A percentile compares a stretch with the other conserved stretches of the same genome.
Conservation (phyloP, 768 basidiomycete genomes). For the Leccinum arenicola region DNA sequence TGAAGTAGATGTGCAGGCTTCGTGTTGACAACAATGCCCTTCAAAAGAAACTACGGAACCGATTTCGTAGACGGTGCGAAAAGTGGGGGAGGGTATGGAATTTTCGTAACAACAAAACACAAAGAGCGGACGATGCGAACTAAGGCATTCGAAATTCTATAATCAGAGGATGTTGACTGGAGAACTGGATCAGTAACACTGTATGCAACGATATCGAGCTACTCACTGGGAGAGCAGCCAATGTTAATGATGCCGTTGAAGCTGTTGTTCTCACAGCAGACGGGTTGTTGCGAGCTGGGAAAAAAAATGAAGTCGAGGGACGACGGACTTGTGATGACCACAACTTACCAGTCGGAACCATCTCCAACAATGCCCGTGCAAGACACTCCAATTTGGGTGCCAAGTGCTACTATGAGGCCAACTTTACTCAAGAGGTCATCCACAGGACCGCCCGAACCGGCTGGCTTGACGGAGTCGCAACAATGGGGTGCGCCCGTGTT, state of each 20-base stretch:
- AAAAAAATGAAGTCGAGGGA: slow-evolving; percentile 2
- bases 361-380: slow-evolving; percentile 32
- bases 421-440: fast-evolving
- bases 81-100: slow-evolving; percentile 13
- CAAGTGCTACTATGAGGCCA: fast-evolving
- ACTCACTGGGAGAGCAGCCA: slow-evolving; percentile 40
- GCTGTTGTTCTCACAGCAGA: slow-evolving; percentile 39
- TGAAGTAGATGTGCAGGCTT: neutral
- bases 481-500: slow-evolving; percentile 18
- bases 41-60: neutral
- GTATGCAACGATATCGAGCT: fast-evolving
- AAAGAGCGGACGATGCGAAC: slow-evolving; percentile 20
- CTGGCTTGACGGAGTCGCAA: slow-evolving; percentile 5
- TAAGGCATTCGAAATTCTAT: slow-evolving; percentile 2
- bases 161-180: slow-evolving; percentile 23
- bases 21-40: neutral
- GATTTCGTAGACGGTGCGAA: neutral
- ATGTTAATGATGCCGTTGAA: slow-evolving; percentile 37
- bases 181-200: neutral
- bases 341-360: slow-evolving; percentile 18
- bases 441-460: neutral
- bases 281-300: slow-evolving; percentile 32
- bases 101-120: slow-evolving; percentile 4
- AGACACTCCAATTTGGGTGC: slow-evolving; percentile 21
- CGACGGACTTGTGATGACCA: no score